Evolutionary conservation across 495 filamentous ascomycete species (phyloP), one percentile per base, ranked within the genome.

Genomic region (Saxispiralis lemnorum): DNA sequence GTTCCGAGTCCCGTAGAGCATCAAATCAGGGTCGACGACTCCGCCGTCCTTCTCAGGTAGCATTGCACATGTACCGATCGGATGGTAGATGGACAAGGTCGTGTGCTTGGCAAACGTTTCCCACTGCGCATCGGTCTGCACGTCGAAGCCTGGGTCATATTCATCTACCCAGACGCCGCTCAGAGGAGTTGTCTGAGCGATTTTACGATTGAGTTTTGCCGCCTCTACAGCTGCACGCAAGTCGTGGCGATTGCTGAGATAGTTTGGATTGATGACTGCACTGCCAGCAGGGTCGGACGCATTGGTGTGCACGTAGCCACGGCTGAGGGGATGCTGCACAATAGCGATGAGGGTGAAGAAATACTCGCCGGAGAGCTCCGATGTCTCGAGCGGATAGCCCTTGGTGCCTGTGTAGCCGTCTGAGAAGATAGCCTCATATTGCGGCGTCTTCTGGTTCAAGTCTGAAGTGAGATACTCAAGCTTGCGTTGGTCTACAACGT

Each of bases 21-120:
- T 47, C 36, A 56, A 28, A 11, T 40, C 21, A 14, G 47, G 24
- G 46, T 46, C 45, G 0, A 56, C 46, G 2, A 54, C 53, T 11
- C 47, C 53, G 14, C 69, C 69, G 2, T 62, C 54, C 2, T 62
- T 53, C 1, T 46, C 51, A 9, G 67, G 67, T 3, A 72, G 55
- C 69, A 73, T 71, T 0, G 68, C 67, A 38, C 68, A 67, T 4
- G 69, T 64, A 2, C 68, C 67, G 2, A 62, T 63, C 0, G 69
- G 67, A 45, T 72, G 69, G 43, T 49, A 55, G 18, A 50, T 38
- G n/a, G 42, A 41, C 7, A 39, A 16, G 2, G 35, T 17, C 2
- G 38, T 50, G 18, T 43, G 30, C 20, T 17, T 9, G 13, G 47
- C 51, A 39, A 38, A 53, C 9, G 24, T 19, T 15, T 38, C 24